phyloP scores from a whole-genome alignment of 192 early-diverging fungal species.

The Coemansia sp. region DNA sequence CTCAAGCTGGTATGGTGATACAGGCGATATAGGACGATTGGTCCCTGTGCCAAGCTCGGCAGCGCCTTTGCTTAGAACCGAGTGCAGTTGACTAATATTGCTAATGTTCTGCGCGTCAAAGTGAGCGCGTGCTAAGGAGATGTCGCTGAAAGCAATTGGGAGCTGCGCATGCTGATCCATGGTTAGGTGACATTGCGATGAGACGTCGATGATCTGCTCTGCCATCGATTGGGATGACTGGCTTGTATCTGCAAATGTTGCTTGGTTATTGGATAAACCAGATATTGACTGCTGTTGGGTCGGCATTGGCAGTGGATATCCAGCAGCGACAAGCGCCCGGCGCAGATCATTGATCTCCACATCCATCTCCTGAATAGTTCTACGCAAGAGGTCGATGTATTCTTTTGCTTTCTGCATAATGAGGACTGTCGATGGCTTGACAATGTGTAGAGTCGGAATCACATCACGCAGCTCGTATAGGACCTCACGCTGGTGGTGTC shows the following conservation, averaged over 20 bases:
- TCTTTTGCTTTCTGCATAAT: conserved; percentile 59
- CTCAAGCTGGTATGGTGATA: conserved; percentile 50
- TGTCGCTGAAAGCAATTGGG: conserved; percentile 30
- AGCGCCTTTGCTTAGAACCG: conserved; percentile 31
- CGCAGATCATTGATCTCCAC: conserved; percentile 52
- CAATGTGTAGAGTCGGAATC: conserved; percentile 49
- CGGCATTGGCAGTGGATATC: conserved; percentile 51
- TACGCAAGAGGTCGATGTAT: conserved; percentile 51
- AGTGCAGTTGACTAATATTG: conserved; percentile 38
- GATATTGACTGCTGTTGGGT: conserved; percentile 35
- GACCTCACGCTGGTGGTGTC: conserved; percentile 55
- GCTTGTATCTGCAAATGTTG: conserved; percentile 27
- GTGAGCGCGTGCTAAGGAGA: conserved; percentile 29
- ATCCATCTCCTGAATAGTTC: conserved; percentile 53
- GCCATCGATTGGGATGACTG: conserved; percentile 28
- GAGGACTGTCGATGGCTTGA: conserved; percentile 54
- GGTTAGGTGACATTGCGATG: conserved; percentile 20
- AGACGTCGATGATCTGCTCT: conserved; percentile 37
- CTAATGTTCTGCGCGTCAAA: conserved; percentile 39
- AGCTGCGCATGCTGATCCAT: conserved; percentile 37
- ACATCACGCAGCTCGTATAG: conserved; percentile 56
- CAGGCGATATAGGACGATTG: conserved; percentile 42
- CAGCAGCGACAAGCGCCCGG: conserved; percentile 48
- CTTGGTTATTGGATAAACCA: conserved; percentile 22
- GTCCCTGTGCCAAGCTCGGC: conserved; percentile 15